A percentile compares a stretch with the other conserved stretches of the same genome.
These are phyloP conservation scores for Thielaviopsis populi DNA, from an alignment of 2,329 filamentous ascomycete genomes.

Conservation along the genomic window DNA sequence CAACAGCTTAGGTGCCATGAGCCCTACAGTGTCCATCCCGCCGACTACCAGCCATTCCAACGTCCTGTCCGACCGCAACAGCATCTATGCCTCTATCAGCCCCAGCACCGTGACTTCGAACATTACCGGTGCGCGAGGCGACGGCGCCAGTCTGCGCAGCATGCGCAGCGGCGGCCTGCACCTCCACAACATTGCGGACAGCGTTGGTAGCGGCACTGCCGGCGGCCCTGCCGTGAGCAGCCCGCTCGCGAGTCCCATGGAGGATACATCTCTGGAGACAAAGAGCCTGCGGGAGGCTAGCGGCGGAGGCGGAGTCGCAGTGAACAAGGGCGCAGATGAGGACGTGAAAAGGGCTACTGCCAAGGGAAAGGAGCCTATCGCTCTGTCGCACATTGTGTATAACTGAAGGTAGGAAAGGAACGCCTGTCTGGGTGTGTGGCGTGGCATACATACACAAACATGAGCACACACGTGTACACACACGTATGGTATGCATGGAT, in stretches of 20 bases:
- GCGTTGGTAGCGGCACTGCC: slow-evolving; percentile 57
- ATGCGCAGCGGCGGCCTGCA: slow-evolving; percentile 52
- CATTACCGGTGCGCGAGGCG: slow-evolving; percentile 28
- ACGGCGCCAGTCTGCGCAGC: slow-evolving; percentile 65
- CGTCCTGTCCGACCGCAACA: slow-evolving; percentile 33
- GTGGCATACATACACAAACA: no score
- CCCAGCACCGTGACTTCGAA: not conserved
- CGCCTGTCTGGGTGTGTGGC: no score
- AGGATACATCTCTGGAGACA: slow-evolving; percentile 20
- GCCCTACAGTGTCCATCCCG: slow-evolving; percentile 35
- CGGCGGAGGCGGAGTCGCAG: not conserved
- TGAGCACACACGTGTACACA: not conserved
- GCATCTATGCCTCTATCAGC: slow-evolving; percentile 64
- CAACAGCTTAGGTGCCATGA: not conserved
- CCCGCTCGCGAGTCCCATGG: slow-evolving; percentile 45
- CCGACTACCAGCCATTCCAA: slow-evolving; percentile 71
- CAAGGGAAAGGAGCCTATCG: not conserved
- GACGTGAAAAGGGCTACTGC: not conserved
- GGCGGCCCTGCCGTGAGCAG: slow-evolving; percentile 37
- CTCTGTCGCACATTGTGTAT: slow-evolving; percentile 2
- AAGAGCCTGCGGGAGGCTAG: not conserved
- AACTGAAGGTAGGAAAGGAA: not conserved
- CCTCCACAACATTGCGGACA: slow-evolving; percentile 68
- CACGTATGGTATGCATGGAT: no score
- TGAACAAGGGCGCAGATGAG: not conserved